Evolutionary conservation across 1,284 basidiomycete genomes (phyloP).

Genomic region (Trametes polyzona): DNA sequence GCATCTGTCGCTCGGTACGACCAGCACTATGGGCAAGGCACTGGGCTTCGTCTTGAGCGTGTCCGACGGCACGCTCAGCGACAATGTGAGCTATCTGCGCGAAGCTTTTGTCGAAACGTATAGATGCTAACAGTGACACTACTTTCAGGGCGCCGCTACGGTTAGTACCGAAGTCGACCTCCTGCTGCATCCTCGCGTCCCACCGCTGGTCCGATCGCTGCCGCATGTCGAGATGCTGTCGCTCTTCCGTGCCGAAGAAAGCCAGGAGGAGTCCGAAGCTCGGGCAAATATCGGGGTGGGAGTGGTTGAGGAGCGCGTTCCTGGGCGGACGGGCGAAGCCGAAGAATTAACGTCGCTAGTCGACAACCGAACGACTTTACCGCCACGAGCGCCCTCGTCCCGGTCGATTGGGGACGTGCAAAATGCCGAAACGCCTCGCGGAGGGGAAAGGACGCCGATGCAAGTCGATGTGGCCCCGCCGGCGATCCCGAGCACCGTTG

Average conservation of each 20-base stretch:
- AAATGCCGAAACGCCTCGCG: constrained; percentile 2
- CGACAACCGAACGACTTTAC: neutral
- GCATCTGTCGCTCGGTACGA: constrained; percentile 56
- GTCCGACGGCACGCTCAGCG: constrained; percentile 11
- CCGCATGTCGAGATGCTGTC: constrained; percentile 66
- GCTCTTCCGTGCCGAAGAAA: constrained; percentile 63
- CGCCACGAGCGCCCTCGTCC: neutral
- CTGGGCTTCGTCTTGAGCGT: constrained; percentile 50
- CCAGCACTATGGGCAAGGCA: constrained; percentile 60
- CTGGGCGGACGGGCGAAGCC: constrained; percentile 1
- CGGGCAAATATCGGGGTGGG: constrained; percentile 47
- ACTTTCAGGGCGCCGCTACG: constrained; percentile 16
- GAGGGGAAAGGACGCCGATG: constrained; percentile 7
- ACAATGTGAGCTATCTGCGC: constrained; percentile 24
- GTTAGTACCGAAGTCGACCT: constrained; percentile 56
- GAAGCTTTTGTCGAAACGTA: neutral
- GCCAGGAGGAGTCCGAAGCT: constrained; percentile 56
- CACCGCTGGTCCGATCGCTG: constrained; percentile 70
- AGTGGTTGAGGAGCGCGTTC: constrained; percentile 7
- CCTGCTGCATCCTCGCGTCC: constrained; percentile 75
- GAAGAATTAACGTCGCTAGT: constrained; percentile 4
- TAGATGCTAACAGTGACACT: constrained; percentile 1
- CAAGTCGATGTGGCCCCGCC: constrained; percentile 18
- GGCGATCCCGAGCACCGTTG: neutral
- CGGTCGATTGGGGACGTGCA: neutral